phyloP scores from a whole-genome alignment of 805 yeast species.

The Candida vaughaniae region DNA sequence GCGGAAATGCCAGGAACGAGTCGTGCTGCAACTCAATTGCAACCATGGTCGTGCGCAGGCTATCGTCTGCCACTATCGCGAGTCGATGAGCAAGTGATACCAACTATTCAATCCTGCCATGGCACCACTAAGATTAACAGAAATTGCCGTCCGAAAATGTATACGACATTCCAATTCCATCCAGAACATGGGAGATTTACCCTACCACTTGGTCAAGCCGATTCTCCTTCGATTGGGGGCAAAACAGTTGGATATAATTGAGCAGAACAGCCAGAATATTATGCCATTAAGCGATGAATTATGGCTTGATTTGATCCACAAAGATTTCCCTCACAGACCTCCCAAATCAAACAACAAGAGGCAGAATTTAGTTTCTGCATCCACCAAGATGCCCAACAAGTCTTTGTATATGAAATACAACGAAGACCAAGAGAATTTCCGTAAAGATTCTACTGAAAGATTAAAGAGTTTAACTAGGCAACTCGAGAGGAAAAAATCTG shows the following conservation, averaged over 20 bases:
- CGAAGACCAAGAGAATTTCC: conserved; percentile 41
- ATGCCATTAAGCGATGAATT: conserved; percentile 41
- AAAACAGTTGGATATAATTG: conserved; percentile 42
- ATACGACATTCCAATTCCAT: conserved; percentile 21
- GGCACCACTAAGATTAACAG: conserved; percentile 4
- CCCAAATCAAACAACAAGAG: conserved; percentile 1
- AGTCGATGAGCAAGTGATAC: too few relatives aligned
- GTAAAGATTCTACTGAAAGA: conserved; percentile 44
- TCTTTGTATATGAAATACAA: conserved; percentile 39
- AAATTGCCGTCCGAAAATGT: conserved; percentile 14
- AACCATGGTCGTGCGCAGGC: too few relatives aligned
- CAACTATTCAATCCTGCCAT: too few relatives aligned
- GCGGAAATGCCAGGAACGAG: too few relatives aligned
- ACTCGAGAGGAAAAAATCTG: conserved; percentile 39
- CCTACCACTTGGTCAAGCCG: conserved; percentile 49
- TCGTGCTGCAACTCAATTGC: too few relatives aligned
- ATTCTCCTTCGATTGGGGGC: conserved; percentile 45
- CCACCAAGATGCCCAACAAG: conserved; percentile 31
- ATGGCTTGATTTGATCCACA: conserved; percentile 44
- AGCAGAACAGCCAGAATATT: conserved; percentile 42
- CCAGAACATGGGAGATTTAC: conserved; percentile 26
- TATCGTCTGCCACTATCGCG: too few relatives aligned
- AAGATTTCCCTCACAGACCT: conserved; percentile 51
- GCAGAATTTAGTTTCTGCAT: background rate
- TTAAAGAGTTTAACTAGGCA: conserved; percentile 41